Evolutionary conservation across 208 protist species (phyloP).

Genomic region (Crithidia expoeki): DNA sequence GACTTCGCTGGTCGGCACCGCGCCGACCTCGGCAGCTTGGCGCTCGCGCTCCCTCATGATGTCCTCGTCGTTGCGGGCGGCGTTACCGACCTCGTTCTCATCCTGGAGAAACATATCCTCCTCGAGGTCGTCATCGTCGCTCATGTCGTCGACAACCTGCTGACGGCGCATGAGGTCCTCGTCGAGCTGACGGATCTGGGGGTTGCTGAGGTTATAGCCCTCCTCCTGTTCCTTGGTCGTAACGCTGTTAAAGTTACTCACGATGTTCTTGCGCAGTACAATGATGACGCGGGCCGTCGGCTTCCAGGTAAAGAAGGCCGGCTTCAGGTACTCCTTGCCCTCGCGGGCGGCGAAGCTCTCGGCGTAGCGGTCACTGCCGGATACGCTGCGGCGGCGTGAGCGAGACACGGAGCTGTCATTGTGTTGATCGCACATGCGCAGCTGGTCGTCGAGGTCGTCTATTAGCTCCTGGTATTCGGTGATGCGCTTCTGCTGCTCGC

Average conservation of each 20-base stretch:
- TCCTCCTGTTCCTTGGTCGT: conserved; percentile 40
- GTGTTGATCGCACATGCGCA: conserved; percentile 58
- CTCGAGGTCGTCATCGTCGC: conserved; percentile 41
- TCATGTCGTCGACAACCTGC: conserved; percentile 29
- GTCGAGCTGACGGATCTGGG: conserved; percentile 65
- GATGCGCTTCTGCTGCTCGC: conserved; percentile 72
- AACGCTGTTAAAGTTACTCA: conserved; percentile 63
- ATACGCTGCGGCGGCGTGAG: conserved; percentile 20
- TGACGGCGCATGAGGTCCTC: conserved; percentile 49
- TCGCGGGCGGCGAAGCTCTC: conserved; percentile 73
- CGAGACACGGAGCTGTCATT: conserved; percentile 26
- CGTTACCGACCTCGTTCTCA: conserved; percentile 9
- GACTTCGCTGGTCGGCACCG: conserved; percentile 26
- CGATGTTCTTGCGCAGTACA: conserved; percentile 70
- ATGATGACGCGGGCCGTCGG: conserved; percentile 77
- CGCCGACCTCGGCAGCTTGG: conserved; percentile 35
- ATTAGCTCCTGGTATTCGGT: conserved; percentile 75
- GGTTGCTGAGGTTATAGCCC: conserved; percentile 63
- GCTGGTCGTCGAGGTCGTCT: conserved; percentile 79
- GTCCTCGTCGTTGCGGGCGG: conserved; percentile 35
- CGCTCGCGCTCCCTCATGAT: conserved; percentile 41
- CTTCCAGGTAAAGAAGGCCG: conserved; percentile 77
- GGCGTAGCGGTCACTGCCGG: conserved; percentile 50
- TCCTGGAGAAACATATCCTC: conserved; percentile 59
- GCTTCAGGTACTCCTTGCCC: conserved; percentile 76